Evolutionary conservation across 495 filamentous ascomycete genomes (phyloP).

Genomic region (Pyrenopolyporus hunteri): DNA sequence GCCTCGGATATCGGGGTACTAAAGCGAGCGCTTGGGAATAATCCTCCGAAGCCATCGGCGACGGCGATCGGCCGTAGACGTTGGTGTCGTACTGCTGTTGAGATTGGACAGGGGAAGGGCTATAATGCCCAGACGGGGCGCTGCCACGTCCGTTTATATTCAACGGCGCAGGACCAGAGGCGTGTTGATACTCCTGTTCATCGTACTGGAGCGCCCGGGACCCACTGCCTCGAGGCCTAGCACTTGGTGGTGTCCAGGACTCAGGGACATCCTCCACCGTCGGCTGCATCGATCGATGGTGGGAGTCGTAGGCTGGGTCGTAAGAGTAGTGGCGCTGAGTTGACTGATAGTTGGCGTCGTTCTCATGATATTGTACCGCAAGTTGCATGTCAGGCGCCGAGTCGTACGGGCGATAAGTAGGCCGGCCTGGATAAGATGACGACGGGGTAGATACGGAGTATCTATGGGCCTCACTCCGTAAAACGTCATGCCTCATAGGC

Average conservation of each 20-base stretch:
- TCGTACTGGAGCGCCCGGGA: slow-evolving; percentile 42
- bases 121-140: slow-evolving; percentile 44
- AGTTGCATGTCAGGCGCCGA: slow-evolving; percentile 46
- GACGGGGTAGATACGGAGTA: slow-evolving; percentile 44
- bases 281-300: slow-evolving; percentile 65
- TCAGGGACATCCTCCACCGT: slow-evolving; percentile 71
- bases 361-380: slow-evolving; percentile 38
- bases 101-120: slow-evolving; percentile 24
- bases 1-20: slow-evolving; percentile 36
- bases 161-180: slow-evolving; percentile 55
- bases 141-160: slow-evolving; percentile 50
- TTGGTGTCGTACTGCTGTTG: slow-evolving; percentile 36
- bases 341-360: slow-evolving; percentile 38
- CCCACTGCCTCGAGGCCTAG: slow-evolving; percentile 55
- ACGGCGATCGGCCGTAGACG: slow-evolving; percentile 28
- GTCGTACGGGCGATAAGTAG: slow-evolving; percentile 53
- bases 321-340: slow-evolving; percentile 58
- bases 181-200: slow-evolving; percentile 46
- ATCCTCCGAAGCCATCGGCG: slow-evolving; percentile 29
- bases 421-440: slow-evolving; percentile 52
- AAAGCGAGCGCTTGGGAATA: slow-evolving; percentile 42
- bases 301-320: slow-evolving; percentile 51
- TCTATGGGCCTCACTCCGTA: slow-evolving; percentile 56
- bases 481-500: slow-evolving; percentile 56
- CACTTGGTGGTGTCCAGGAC: slow-evolving; percentile 49